phyloP scores from a whole-genome alignment of 164 flowering plant genomes.

The Cinnamomum micranthum region DNA sequence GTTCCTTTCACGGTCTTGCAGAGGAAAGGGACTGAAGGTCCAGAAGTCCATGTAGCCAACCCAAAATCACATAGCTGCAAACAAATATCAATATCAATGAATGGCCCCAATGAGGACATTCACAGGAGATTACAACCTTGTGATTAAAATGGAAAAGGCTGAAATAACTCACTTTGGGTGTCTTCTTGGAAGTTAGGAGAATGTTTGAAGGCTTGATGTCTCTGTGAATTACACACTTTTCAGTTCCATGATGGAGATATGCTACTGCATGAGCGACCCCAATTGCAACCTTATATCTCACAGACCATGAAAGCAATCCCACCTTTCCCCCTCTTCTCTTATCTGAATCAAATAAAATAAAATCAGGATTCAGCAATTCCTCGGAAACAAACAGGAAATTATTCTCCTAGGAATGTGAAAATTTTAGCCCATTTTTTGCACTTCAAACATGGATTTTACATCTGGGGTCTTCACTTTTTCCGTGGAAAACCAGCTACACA shows the following conservation, averaged over 20 bases:
- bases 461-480: too few relatives aligned
- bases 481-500: too few relatives aligned
- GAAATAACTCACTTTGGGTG: conserved; percentile 54
- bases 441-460: not conserved
- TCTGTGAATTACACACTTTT: conserved; percentile 85
- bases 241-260: conserved; percentile 75
- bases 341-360: conserved; percentile 29
- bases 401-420: not conserved
- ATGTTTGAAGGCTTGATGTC: conserved; percentile 95
- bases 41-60: conserved; percentile 86
- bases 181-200: conserved; percentile 72
- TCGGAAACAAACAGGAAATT: not conserved
- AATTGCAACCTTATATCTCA: conserved; percentile 70
- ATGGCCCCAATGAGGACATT: not conserved
- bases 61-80: conserved; percentile 94
- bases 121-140: not conserved
- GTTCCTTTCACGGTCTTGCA: conserved; percentile 99
- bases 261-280: conserved; percentile 82
- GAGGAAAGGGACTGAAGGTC: conserved; percentile 90
- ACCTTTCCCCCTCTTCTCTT: conserved; percentile 58
- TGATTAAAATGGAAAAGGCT: not conserved
- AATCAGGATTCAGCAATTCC: not conserved
- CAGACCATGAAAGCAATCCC: conserved; percentile 66
- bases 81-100: not conserved
- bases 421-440: not conserved